Evolutionary conservation across 768 basidiomycete genomes (phyloP), one percentile per base, ranked within the genome.

Genomic region (Tylopilus rubrobrunneus): DNA sequence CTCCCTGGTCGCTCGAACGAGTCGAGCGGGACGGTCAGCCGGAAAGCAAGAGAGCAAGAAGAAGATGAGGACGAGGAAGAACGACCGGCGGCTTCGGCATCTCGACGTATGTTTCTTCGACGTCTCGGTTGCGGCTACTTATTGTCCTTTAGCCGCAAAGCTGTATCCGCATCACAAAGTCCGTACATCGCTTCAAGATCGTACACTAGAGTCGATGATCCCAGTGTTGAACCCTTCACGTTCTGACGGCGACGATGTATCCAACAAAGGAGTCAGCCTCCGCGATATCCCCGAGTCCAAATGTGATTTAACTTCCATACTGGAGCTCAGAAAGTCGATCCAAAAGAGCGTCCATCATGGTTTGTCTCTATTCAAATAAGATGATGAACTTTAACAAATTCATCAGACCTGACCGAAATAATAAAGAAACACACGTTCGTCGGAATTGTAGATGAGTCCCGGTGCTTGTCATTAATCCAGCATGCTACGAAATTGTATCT

Each of bases 171-270:
- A 98, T 25, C 84, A 94, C 68, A 96, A 97, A 79, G 89, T 98
- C 49, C 84, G 96, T 52, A 94, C 92, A 3, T 96, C 93, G 10
- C 72, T 86, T 9, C 76, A 86, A 42, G 90, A 95, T 53, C 83
- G 95, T 34, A 98, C 95, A 0, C 79, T 99, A 15, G 96, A 98
- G 64, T 93, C 93, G 1, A 97, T 98, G 92, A 89, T 98, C 56
- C 86, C 87, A 2, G 76, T 89, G 10, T 62, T 72, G 23, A 82
- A 85, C 56, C 80, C 84, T 4, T 74, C 77, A 7, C 80, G 76
- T 45, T 69, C 74, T 21, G 67, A 67, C 2, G 65, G 63, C 1
- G 56, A 62, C 40, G 64, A 62, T 23, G 36, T 42, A 8, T 53
- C 62, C 33, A 58, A 56, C 21, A 61, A 49, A 37, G 55, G 56